Percentiles rank a stretch among this genome's conserved stretches.
phyloP scores from a whole-genome alignment of 805 yeast genomes.

The Kodamaea sagamina region DNA sequence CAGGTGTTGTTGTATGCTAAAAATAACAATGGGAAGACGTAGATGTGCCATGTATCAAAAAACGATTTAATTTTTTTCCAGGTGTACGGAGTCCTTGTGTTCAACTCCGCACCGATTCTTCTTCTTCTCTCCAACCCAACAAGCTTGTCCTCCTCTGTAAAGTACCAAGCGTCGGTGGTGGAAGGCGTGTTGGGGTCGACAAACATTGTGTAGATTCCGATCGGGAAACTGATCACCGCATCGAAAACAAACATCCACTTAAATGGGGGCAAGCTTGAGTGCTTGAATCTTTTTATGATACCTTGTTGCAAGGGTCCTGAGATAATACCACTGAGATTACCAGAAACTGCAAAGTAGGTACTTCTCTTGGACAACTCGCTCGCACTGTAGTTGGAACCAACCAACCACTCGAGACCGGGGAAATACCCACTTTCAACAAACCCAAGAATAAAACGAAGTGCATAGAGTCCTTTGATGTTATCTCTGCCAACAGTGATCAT shows the following conservation, averaged over 20 bases:
- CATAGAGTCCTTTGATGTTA: slow-evolving; percentile 29
- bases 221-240: slow-evolving; percentile 37
- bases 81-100: slow-evolving; percentile 43
- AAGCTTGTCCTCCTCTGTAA: slow-evolving; percentile 42
- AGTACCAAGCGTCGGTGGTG: slow-evolving; percentile 44
- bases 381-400: slow-evolving; percentile 37
- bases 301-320: slow-evolving; percentile 42
- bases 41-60: slow-evolving; percentile 52
- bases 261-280: slow-evolving; percentile 31
- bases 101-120: slow-evolving; percentile 40
- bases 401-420: slow-evolving; percentile 48
- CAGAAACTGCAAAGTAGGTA: slow-evolving; percentile 36
- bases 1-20: slow-evolving; percentile 39
- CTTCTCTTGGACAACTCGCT: slow-evolving; percentile 39
- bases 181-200: slow-evolving; percentile 51
- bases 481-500: slow-evolving; percentile 30
- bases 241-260: slow-evolving; percentile 52
- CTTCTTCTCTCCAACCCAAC: slow-evolving; percentile 49
- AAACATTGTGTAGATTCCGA: slow-evolving; percentile 45
- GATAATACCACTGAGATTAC: slow-evolving; percentile 35
- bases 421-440: slow-evolving; percentile 51
- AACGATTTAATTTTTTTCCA: slow-evolving; percentile 40
- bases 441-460: slow-evolving; percentile 43
- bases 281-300: slow-evolving; percentile 21
- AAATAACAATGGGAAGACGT: slow-evolving; percentile 43